Evolutionary conservation across 2,329 filamentous ascomycete species (phyloP), one percentile per base, ranked within the genome.

Genomic region (Tolypocladium nubicola): DNA sequence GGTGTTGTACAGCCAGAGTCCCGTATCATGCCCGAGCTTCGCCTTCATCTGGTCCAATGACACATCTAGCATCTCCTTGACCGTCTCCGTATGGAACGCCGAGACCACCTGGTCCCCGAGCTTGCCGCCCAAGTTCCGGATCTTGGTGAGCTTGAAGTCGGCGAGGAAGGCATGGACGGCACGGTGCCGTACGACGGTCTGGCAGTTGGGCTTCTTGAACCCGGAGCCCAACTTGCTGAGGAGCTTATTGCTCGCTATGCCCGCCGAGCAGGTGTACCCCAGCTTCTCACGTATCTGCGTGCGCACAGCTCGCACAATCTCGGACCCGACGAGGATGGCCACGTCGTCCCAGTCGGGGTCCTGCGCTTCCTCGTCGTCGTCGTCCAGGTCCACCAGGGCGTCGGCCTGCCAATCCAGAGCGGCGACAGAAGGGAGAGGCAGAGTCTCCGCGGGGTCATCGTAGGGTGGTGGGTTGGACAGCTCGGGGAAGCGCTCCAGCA

Each of bases 261-360:
- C 94, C 0, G 85, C 93, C 8, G 93, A 96, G 72, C 92, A 97
- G 4, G 93, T 97, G 69, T 97, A 99, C 56, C 85, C 82, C 55
- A 97, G 75, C 61, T 81, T 79, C 52, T 87, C 79, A 62, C 80
- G 84, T 58, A 99, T 80, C 54, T 81, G 77, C 26, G 77, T 76
- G 54, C 94, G 84, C 21, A 97, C 81, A 59, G 84, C 79, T 23
- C 90, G 83, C 39, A 97, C 85, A 64, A 97, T 94, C 67, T 97
- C 91, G 2, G 91, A 92, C 0, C 89, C 94, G 66, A 97, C 84
- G 37, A 90, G 78, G 68, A 96, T 88, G 19, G 84, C 88, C 62
- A 97, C 81, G 75, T 99, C 94, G 70, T 99, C 93, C 94, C 94
- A 99, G 72, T 99, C 94, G 1, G 90, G 90, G 66, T 95, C 88